Conservation (phyloP, 75 land plant genomes). For the Gnetum montanum region DNA sequence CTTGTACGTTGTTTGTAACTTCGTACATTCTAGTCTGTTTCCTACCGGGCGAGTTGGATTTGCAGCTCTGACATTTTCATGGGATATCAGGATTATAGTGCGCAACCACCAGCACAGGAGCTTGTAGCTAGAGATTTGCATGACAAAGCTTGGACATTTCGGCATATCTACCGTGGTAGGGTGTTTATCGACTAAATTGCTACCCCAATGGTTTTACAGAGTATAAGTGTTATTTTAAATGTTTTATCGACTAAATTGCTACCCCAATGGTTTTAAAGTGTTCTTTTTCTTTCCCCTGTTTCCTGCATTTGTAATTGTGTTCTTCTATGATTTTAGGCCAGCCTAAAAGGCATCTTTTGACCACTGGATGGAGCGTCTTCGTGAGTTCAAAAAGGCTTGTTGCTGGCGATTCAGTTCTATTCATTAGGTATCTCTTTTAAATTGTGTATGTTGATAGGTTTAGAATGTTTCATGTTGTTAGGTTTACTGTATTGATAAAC, state of each 20-base stretch:
- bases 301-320: not conserved
- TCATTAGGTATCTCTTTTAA: constrained; percentile 49
- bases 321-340: constrained; percentile 41
- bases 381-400: constrained; percentile 73
- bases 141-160: constrained; percentile 77
- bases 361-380: constrained; percentile 88
- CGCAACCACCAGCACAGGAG: constrained; percentile 90
- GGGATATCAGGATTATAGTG: constrained; percentile 47
- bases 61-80: not conserved
- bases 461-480: too few relatives aligned
- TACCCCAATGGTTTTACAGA: not conserved
- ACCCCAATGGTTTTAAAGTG: not conserved
- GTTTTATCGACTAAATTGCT: not conserved
- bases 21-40: not conserved
- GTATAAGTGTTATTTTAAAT: not conserved
- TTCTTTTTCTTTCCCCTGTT: not conserved
- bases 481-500: too few relatives aligned
- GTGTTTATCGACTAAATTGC: not conserved
- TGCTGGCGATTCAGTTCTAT: constrained; percentile 82
- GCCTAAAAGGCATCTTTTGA: constrained; percentile 80
- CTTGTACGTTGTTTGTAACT: constrained; percentile 29
- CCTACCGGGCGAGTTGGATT: not conserved
- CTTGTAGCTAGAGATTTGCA: constrained; percentile 80
- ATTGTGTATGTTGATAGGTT: too few relatives aligned
- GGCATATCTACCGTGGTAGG: constrained; percentile 86